Evolutionary conservation across 2,329 filamentous ascomycete species (phyloP).

Genomic region (Davidsoniella neocaledoniae): DNA sequence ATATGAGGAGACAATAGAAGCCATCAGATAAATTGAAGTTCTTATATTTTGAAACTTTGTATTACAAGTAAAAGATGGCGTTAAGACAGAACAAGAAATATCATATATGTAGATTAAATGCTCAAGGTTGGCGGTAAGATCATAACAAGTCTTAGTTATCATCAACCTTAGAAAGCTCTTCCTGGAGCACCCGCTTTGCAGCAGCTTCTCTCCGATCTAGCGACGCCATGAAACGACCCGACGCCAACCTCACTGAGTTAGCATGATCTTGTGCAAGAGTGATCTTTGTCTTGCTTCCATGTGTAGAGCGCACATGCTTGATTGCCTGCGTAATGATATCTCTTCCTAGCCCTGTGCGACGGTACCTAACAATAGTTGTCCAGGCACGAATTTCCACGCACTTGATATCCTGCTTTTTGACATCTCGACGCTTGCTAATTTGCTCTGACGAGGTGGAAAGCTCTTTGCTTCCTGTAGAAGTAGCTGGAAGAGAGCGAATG

Average conservation of each 20-base stretch:
- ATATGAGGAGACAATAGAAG: no score
- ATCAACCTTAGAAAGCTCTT: not conserved
- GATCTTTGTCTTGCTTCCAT: not conserved
- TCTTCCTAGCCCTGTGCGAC: conserved; percentile 51
- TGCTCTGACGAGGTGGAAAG: not conserved
- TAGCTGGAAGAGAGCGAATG: not conserved
- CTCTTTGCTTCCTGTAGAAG: no score
- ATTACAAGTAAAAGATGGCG: no score
- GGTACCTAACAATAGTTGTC: conserved; percentile 57
- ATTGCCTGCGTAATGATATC: conserved; percentile 35
- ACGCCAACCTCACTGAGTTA: conserved; percentile 3
- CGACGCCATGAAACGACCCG: not conserved
- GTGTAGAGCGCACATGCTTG: not conserved
- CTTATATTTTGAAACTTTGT: no score
- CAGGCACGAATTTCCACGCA: conserved; percentile 48
- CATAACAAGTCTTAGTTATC: no score
- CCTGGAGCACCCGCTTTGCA: conserved; percentile 1
- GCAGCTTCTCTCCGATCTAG: not conserved
- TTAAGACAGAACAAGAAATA: no score
- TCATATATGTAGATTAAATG: no score
- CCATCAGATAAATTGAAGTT: no score
- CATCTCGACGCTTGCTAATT: not conserved
- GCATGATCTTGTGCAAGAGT: not conserved
- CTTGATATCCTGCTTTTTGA: not conserved
- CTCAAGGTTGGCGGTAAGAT: no score